Conservation (phyloP, 2,329 filamentous ascomycete genomes). For the Colletotrichum gigasporum region DNA sequence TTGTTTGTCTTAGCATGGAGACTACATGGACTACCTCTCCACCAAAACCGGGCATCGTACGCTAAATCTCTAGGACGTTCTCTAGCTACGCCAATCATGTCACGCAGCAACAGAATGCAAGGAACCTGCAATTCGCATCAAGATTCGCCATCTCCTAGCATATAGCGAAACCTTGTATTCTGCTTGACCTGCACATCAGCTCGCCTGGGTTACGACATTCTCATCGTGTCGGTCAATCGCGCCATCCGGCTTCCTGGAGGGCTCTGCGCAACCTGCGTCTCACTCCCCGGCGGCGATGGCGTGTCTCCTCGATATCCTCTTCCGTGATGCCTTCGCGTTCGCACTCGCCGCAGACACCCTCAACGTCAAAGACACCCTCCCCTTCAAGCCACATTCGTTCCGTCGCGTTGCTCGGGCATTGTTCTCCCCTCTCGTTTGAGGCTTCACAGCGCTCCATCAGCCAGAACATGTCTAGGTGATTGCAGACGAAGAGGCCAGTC, state of each 20-base stretch:
- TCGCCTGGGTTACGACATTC: not conserved
- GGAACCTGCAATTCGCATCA: too few relatives aligned
- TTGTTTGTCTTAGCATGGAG: not conserved
- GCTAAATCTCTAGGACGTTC: not conserved
- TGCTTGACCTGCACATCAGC: fast-evolving
- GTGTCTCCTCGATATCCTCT: not conserved
- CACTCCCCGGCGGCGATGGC: not conserved
- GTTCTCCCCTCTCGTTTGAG: not conserved
- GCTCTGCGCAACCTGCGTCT: not conserved
- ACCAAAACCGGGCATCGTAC: too few relatives aligned
- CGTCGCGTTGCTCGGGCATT: not conserved
- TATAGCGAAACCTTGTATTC: not conserved
- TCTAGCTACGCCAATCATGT: too few relatives aligned
- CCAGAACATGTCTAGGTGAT: not conserved
- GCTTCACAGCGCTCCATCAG: not conserved
- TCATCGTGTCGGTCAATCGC: not conserved
- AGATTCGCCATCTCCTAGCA: not conserved
- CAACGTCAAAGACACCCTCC: not conserved
- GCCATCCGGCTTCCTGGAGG: not conserved
- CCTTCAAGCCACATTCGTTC: not conserved
- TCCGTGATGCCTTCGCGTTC: not conserved
- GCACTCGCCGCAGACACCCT: not conserved
- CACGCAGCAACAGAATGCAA: not conserved
- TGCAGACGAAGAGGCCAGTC: not conserved
- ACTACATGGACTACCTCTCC: not conserved